Base-by-base conservation (phyloP, 2,329 filamentous ascomycete species). In the Talaromyces rugulosus region DNA sequence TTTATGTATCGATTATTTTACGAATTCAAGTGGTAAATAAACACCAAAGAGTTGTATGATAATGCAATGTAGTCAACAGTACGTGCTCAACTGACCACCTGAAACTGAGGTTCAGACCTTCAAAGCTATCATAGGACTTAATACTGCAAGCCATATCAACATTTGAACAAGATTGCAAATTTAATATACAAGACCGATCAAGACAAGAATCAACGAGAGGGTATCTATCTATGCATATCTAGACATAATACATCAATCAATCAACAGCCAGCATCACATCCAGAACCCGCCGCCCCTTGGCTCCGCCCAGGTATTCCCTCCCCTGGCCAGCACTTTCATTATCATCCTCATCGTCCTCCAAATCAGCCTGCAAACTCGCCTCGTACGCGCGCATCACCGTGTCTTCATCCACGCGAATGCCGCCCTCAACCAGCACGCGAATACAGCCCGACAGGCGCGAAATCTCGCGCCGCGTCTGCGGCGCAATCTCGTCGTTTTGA, bases 401-500 rank as follows among this genome's bases (percentile, higher is more conserved):
- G 51, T 95, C 91, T 78, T 98, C 94, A 69, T 98, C 95, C 31
- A 99, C 92, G 62, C 88, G 86, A 51, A 95, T 79, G 0, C 91
- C 91, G 52, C 89, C 87, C 73, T 96, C 89, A 1, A 96, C 90
- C 63, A 99, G 78, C 1, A 92, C 89, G 62, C 87, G 85, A 61
- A 99, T 89, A 61, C 95, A 90, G 27, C 91, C 90, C 40, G 89
- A 84, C 53, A 98, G 83, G 63, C 93, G 83, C 16, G 91, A 88
- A 76, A 99, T 97, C 81, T 98, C 95, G 65, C 88, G 85, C 81
- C 95, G 87, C 16, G 92, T 94, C 56, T 87, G 86, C 2, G 86
- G 80, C 27, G 86, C 81, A 65, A 99, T 92, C 61, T 86, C 83
- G 73, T 98, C 94, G 73, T 99, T 99, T 79, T 97, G 92, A 73